phyloP scores from a whole-genome alignment of 768 basidiomycete genomes.

The Coprinopsis marcescibilis region DNA sequence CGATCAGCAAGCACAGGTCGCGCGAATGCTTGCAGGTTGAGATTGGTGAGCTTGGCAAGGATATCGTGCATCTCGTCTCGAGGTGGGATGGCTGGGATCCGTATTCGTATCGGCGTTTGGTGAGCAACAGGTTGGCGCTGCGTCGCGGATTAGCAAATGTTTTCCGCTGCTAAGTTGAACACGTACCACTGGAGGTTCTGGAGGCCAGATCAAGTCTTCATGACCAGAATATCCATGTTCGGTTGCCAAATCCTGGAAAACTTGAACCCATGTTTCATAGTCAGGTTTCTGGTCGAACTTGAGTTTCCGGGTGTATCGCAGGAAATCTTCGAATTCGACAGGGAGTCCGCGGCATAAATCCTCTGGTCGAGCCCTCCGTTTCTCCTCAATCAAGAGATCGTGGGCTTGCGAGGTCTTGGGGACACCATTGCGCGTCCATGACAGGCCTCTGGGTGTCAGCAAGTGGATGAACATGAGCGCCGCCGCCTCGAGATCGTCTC shows the following conservation, averaged over 20 bases:
- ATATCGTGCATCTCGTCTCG: slow-evolving; percentile 47
- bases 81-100: slow-evolving; percentile 26
- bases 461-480: slow-evolving; percentile 79
- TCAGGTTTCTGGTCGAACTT: slow-evolving; percentile 66
- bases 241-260: slow-evolving; percentile 56
- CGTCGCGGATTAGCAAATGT: slow-evolving; percentile 9
- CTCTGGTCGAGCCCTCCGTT: slow-evolving; percentile 54
- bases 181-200: slow-evolving; percentile 35
- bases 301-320: slow-evolving; percentile 65
- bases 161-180: too few species aligned
- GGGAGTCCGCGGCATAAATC: slow-evolving; percentile 66
- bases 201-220: slow-evolving; percentile 71
- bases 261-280: slow-evolving; percentile 59
- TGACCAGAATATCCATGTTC: slow-evolving; percentile 52
- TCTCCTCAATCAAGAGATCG: slow-evolving; percentile 57
- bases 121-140: slow-evolving; percentile 23
- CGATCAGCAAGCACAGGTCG: slow-evolving; percentile 47
- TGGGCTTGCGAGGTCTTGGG: slow-evolving; percentile 66
- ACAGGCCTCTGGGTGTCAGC: slow-evolving; percentile 66
- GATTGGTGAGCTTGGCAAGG: slow-evolving; percentile 52
- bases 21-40: slow-evolving; percentile 40
- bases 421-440: slow-evolving; percentile 78
- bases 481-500: slow-evolving; percentile 74
- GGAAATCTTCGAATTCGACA: slow-evolving; percentile 68
- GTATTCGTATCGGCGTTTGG: slow-evolving; percentile 31